Evolutionary conservation across 2,329 filamentous ascomycete genomes (phyloP), one percentile per base, ranked within the genome.

Genomic region (Neurospora crassa): DNA sequence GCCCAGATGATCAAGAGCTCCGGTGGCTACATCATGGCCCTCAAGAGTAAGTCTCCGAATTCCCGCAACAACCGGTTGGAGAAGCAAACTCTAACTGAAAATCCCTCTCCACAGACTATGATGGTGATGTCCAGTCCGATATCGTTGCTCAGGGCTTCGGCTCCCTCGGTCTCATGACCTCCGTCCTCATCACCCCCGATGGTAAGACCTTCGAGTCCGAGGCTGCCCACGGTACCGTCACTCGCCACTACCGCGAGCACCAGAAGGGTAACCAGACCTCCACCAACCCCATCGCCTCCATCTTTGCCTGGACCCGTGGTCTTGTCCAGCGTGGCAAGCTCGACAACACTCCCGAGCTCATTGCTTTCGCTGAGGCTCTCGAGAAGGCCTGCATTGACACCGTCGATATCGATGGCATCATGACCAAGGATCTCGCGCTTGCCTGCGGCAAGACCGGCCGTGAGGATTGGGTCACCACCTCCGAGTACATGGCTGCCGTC

Each of bases 1-100:
- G 96, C 96, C 68, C 96, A 99, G 88, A 99, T 99, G 96, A 92
- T 99, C 87, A 99, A 99, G 92, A 96, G 92, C 84, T 89, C 91
- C 78, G 96, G 96, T 77, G 96, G 96, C 74, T 97, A 96, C 84
- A 89, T 98, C 81, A 97, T 98, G 87, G 96, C 96, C 74, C 89
- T 98, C 82, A 99, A 99, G 91, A 98, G 93, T 97, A 81, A 82
- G 90, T 86, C 70, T 47, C 18, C 20, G 24, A 24, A 40, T 47
- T 40, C 34, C 20, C 45, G 68, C 40, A 4, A 18, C 70, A 37
- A 69, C 34, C 53, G 29, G 16, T 68, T 29, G 7, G 3, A 8
- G 29, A 10, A 29, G 20, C 75, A 24, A 67, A 69, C 47, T 40
- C 70, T 68, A 67, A 72, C n/a, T 43, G 37, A 72, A 68, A 69